Evolutionary conservation across 1,284 basidiomycete genomes (phyloP), one percentile per base, ranked within the genome.

Genomic region (Gymnopus androsaceus): DNA sequence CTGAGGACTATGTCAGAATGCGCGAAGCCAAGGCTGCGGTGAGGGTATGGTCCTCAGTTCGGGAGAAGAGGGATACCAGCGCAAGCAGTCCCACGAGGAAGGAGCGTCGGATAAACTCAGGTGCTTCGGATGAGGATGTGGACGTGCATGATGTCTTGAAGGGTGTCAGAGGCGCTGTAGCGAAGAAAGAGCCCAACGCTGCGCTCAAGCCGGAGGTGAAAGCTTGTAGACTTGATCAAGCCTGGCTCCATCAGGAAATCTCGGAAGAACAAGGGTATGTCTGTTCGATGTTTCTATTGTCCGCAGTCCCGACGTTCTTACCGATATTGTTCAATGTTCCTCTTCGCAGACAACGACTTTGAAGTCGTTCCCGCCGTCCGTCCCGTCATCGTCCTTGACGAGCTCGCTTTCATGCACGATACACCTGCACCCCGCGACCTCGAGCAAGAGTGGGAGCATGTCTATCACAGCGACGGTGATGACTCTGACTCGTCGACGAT

Each of bases 391-490:
- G 80, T 74, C 27, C 70, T 85, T 38, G 81, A 83, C 61, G 81
- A 83, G 56, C 59, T 63, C 25, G 55, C 60, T 5, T 48, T 48
- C 21, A 55, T 49, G 34, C 37, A 50, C 30, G 37, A 48, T 27
- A 55, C 63, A 25, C 64, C 65, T 25, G 8, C 33, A 4, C 46
- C 46, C 19, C 27, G 51, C 2, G 37, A 46, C 7, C 60, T 76
- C 19, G 80, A 83, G 58, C 82, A 85, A 60, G 75, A 79, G 36
- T 85, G 83, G 83, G 82, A 84, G 60, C 76, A 79, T 63, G 67
- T 84, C 54, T 48, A 46, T 38, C 55, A 52, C 28, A 57, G 55
- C 21, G 66, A 66, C 51, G 55, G 60, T 40, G 71, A 71, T 38
- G 72, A 72, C 9, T 55, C 53, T 25, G 31, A 38, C 27, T 21